Percentiles rank a stretch among this genome's conserved stretches.
Evolutionary conservation across 1,139 yeast genomes (phyloP).

Genomic region (Waltiozyma sp.): DNA sequence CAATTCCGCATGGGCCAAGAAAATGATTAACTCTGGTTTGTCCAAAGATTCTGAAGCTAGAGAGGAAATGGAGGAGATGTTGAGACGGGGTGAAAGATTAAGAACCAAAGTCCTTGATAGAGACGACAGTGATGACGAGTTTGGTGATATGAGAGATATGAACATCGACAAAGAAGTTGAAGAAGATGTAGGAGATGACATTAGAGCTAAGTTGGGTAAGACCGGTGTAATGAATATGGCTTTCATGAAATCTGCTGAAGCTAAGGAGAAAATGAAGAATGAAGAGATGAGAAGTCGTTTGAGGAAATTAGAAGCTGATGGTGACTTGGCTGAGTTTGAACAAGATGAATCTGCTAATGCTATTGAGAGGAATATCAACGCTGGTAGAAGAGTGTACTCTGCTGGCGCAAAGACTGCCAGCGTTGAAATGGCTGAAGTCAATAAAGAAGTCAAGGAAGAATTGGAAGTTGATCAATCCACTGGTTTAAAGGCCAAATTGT

Average conservation of each 20-base stretch:
- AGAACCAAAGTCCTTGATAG: conserved; percentile 66
- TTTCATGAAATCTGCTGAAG: conserved; percentile 84
- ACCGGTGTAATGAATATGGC: conserved; percentile 85
- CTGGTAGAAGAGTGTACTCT: conserved; percentile 55
- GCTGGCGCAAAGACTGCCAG: conserved; percentile 48
- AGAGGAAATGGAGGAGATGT: conserved; percentile 88
- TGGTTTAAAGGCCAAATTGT: conserved; percentile 31
- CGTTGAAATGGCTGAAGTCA: conserved; percentile 31
- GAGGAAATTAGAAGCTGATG: conserved; percentile 34
- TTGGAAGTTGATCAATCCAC: conserved; percentile 43
- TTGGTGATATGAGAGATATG: conserved; percentile 48
- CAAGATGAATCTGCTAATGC: conserved; percentile 29
- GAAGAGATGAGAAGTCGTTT: conserved; percentile 40
- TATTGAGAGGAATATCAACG: conserved; percentile 7
- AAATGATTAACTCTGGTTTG: conserved; percentile 83
- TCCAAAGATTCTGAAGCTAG: conserved; percentile 77
- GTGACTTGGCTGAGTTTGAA: conserved; percentile 27
- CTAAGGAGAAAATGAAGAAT: conserved; percentile 46
- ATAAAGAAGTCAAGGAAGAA: conserved; percentile 35
- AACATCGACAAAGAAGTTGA: conserved; percentile 29
- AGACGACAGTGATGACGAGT: conserved; percentile 34
- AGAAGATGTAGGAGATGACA: conserved; percentile 21
- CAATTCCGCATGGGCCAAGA: conserved; percentile 82
- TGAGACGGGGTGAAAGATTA: conserved; percentile 73
- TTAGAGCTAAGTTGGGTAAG: conserved; percentile 48